Conservation (phyloP, 306 rosid species). For the Cicer yamashitae region DNA sequence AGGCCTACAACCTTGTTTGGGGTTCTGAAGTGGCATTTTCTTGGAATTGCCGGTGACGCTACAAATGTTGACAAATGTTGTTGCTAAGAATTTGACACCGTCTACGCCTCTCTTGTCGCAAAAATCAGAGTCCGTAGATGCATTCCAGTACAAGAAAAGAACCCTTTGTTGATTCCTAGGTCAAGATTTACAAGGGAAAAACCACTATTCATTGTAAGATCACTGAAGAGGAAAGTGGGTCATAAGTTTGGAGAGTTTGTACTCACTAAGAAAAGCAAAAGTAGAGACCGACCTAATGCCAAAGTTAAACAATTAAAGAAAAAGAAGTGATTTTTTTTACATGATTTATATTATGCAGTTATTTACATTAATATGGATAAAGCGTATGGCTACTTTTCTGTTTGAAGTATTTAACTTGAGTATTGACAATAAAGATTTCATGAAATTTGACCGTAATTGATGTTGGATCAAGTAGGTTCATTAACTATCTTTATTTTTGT, state of each 20-base stretch:
- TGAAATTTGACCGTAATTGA: constrained; percentile 21
- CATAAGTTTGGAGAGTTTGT: constrained; percentile 54
- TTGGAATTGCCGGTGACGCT: constrained; percentile 29
- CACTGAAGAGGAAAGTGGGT: constrained; percentile 48
- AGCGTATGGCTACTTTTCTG: not conserved
- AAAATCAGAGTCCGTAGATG: constrained; percentile 44
- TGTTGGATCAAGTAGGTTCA: constrained; percentile 14
- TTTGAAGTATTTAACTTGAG: not conserved
- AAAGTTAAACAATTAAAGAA: constrained; percentile 49
- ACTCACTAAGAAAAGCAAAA: constrained; percentile 50
- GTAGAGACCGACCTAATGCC: constrained; percentile 37
- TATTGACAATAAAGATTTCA: constrained; percentile 26
- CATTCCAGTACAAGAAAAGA: constrained; percentile 45
- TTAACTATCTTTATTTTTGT: not conserved
- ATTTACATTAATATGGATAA: constrained; percentile 23
- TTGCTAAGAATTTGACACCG: constrained; percentile 3
- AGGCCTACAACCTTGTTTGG: constrained; percentile 38
- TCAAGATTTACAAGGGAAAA: constrained; percentile 53
- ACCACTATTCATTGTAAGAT: constrained; percentile 47
- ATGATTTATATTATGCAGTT: not conserved
- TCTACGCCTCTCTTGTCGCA: not conserved
- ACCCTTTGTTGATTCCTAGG: constrained; percentile 38
- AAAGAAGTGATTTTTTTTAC: constrained; percentile 45
- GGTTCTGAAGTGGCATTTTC: constrained; percentile 37
- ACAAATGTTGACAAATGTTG: not conserved